These are phyloP conservation scores for Calonectria crousiana DNA, from an alignment of 2,329 filamentous ascomycete species.

Conservation along the genomic window DNA sequence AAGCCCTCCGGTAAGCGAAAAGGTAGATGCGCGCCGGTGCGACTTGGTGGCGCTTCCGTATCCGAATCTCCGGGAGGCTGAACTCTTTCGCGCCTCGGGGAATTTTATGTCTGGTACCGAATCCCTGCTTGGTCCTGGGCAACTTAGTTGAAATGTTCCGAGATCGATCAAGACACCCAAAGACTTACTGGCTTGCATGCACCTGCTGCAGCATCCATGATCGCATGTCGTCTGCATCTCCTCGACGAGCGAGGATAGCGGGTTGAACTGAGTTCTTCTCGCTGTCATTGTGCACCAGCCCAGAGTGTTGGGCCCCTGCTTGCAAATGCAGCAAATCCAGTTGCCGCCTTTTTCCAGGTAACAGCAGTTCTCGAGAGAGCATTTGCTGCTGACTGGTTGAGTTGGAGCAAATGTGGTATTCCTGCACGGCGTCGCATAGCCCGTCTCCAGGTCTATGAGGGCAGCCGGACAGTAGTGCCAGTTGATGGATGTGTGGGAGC, in stretches of 20 bases:
- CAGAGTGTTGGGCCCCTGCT: constrained; percentile 62
- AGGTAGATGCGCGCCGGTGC: constrained; percentile 46
- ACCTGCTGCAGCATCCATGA: constrained; percentile 65
- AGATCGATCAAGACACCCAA: not conserved
- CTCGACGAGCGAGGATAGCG: constrained; percentile 49
- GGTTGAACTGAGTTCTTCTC: constrained; percentile 47
- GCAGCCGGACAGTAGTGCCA: constrained; percentile 66
- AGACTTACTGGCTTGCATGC: constrained; percentile 58
- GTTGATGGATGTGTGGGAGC: constrained; percentile 66
- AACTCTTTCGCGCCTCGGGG: constrained; percentile 53
- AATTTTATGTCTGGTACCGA: constrained; percentile 53
- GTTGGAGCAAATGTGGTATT: constrained; percentile 61
- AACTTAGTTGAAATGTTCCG: not conserved
- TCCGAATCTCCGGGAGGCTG: constrained; percentile 52
- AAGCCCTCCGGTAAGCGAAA: constrained; percentile 38
- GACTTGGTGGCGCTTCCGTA: constrained; percentile 45
- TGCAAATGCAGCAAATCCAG: constrained; percentile 68
- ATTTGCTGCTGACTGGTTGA: constrained; percentile 58
- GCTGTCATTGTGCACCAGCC: constrained; percentile 64
- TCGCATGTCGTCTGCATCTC: constrained; percentile 59
- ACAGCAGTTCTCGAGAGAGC: constrained; percentile 64
- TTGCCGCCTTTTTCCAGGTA: constrained; percentile 62
- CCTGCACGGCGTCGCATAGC: constrained; percentile 62
- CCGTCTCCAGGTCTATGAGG: constrained; percentile 62
- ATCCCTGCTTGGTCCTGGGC: constrained; percentile 48